Evolutionary conservation across 805 yeast genomes (phyloP).

Genomic region (Yarrowia porcina): DNA sequence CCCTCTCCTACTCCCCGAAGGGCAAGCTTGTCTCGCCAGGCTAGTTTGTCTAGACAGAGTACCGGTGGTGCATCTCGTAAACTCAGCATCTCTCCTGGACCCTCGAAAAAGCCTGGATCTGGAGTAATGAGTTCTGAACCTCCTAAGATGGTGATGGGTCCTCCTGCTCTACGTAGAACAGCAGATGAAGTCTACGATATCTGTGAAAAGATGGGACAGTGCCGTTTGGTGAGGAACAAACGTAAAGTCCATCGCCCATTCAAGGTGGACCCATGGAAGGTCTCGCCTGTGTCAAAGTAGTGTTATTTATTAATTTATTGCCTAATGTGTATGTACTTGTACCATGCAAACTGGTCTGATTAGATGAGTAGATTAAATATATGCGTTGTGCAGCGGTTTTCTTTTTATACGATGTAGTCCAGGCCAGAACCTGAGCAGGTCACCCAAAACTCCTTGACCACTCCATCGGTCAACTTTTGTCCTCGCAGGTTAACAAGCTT

Average conservation of each 20-base stretch:
- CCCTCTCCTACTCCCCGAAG: background rate
- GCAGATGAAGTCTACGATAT: constrained; percentile 13
- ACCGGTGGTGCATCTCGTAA: background rate
- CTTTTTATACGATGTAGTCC: constrained; percentile 2
- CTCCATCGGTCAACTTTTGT: constrained; percentile 32
- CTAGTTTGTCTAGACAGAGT: background rate
- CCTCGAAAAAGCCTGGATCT: background rate
- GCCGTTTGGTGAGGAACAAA: constrained; percentile 1
- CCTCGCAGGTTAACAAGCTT: constrained; percentile 37
- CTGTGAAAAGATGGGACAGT: constrained; percentile 8
- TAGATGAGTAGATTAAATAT: constrained; percentile 1
- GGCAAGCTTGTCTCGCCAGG: background rate
- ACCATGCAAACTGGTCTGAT: background rate
- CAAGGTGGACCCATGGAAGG: constrained; percentile 14
- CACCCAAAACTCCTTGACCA: constrained; percentile 39
- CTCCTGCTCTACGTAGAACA: background rate
- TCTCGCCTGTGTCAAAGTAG: background rate
- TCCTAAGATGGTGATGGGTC: background rate
- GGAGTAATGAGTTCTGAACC: background rate
- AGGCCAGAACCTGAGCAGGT: constrained; percentile 33
- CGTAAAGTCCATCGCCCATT: background rate
- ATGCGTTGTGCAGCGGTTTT: background rate
- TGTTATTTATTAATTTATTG: constrained; percentile 9
- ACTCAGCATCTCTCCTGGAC: background rate
- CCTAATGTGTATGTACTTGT: background rate